Percentiles rank a stretch among this genome's conserved stretches.
phyloP scores from a whole-genome alignment of 805 yeast genomes.

The Maudiozyma bulderi region DNA sequence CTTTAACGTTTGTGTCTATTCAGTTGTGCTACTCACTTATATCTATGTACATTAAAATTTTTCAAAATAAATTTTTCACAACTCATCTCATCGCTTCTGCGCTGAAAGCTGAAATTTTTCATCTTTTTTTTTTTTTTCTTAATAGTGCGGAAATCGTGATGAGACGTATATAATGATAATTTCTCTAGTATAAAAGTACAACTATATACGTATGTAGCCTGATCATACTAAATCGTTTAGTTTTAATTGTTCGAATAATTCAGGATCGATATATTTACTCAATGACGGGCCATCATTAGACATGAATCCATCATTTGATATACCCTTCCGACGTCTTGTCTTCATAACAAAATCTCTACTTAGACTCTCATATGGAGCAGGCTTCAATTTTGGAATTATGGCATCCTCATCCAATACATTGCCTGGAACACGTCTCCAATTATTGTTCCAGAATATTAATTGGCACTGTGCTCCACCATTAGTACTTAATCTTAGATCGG shows the following conservation, averaged over 20 bases:
- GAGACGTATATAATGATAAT: background rate
- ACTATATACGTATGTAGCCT: background rate
- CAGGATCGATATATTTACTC: constrained; percentile 56
- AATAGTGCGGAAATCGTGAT: background rate
- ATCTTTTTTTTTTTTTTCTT: background rate
- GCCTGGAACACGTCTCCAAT: constrained; percentile 80
- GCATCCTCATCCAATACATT: constrained; percentile 71
- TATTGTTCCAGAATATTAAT: constrained; percentile 43
- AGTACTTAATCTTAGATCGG: constrained; percentile 70
- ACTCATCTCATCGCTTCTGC: constrained; percentile 17
- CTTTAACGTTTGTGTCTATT: background rate
- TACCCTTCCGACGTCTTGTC: constrained; percentile 81
- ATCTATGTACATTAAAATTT: constrained; percentile 1
- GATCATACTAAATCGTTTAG: constrained; percentile 35
- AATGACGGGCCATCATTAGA: constrained; percentile 32
- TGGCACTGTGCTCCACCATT: constrained; percentile 71
- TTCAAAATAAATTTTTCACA: constrained; percentile 2
- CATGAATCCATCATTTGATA: constrained; percentile 46
- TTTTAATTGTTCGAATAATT: constrained; percentile 43
- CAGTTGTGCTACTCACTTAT: background rate
- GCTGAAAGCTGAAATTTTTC: background rate
- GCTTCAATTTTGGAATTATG: constrained; percentile 57
- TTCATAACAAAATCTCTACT: constrained; percentile 87
- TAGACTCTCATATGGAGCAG: constrained; percentile 59
- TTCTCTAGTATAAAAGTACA: background rate